Percentiles rank a stretch among this genome's conserved stretches.
Evolutionary conservation across 2,329 filamentous ascomycete genomes (phyloP).

Genomic region (Paecilomyces formosus): DNA sequence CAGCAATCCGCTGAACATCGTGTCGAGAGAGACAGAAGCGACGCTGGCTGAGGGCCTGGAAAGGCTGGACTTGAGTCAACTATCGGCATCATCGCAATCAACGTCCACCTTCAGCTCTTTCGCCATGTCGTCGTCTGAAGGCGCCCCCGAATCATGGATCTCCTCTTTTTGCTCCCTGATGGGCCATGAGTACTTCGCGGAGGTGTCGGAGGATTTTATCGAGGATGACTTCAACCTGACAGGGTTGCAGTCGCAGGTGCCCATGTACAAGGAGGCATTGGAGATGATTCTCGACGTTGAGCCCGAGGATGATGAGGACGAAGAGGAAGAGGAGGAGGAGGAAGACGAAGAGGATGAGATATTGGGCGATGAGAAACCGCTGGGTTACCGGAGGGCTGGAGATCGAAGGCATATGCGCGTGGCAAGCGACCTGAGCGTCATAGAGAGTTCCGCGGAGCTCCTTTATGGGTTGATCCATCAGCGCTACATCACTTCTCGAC

Average conservation of each 20-base stretch:
- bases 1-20: slow-evolving; percentile 27
- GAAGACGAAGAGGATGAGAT: slow-evolving; percentile 63
- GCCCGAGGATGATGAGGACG: slow-evolving; percentile 73
- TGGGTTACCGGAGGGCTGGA: slow-evolving; percentile 42
- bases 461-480: slow-evolving; percentile 98
- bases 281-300: slow-evolving; percentile 99
- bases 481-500: slow-evolving; percentile 92
- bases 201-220: slow-evolving; percentile 98
- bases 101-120: slow-evolving; percentile 31
- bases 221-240: slow-evolving; percentile 99
- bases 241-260: slow-evolving; percentile 86
- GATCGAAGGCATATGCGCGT: slow-evolving; percentile 78
- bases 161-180: slow-evolving; percentile 91
- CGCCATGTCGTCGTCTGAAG: slow-evolving; percentile 39
- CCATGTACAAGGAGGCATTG: slow-evolving; percentile 97
- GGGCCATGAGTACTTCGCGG: slow-evolving; percentile 97
- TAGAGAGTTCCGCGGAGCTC: slow-evolving; percentile 96
- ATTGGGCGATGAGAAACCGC: slow-evolving; percentile 48
- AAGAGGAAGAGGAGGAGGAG: slow-evolving; percentile 60
- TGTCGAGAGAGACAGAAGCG: slow-evolving; percentile 39
- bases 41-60: slow-evolving; percentile 41
- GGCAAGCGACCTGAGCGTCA: slow-evolving; percentile 86
- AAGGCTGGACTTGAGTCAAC: slow-evolving; percentile 40
- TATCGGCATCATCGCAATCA: slow-evolving; percentile 36
- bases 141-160: slow-evolving; percentile 84